Conservation (phyloP, 148 eudicot genomes). For the Amaranthus hypochondriacus region DNA sequence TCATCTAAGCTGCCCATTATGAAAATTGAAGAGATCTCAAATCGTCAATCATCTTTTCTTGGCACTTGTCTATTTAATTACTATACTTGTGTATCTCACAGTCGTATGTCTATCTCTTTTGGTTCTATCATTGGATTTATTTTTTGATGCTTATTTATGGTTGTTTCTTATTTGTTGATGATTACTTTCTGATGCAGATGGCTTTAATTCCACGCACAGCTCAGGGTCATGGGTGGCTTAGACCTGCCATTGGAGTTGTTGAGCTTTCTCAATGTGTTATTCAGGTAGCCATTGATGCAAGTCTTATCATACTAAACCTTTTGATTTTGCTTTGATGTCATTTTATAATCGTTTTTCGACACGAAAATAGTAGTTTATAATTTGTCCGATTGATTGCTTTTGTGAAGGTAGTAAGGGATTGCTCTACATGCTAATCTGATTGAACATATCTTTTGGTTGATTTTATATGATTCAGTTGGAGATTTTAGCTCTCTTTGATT, state of each 20-base stretch:
- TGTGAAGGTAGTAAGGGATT: constrained; percentile 1
- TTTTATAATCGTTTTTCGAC: background rate
- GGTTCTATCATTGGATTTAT: background rate
- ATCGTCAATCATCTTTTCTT: background rate
- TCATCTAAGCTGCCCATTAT: background rate
- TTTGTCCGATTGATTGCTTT: background rate
- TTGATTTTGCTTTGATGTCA: background rate
- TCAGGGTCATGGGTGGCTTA: constrained; percentile 97
- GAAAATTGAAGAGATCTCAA: background rate
- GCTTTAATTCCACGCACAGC: constrained; percentile 74
- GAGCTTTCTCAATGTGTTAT: constrained; percentile 86
- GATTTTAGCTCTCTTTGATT: background rate
- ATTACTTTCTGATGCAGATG: constrained; percentile 48
- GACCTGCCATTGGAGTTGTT: constrained; percentile 88
- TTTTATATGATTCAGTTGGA: background rate
- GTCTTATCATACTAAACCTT: background rate
- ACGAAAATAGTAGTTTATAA: background rate
- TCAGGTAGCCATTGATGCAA: constrained; percentile 46
- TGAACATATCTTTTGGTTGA: background rate
- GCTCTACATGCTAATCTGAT: constrained; percentile 1
- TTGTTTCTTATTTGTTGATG: constrained; percentile 5
- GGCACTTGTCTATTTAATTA: background rate
- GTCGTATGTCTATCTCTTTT: background rate
- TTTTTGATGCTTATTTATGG: background rate
- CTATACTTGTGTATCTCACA: background rate